Percentiles rank a stretch among this genome's conserved stretches.
Conservation (phyloP, 1,284 basidiomycete genomes). For the Irpex lacteus region DNA sequence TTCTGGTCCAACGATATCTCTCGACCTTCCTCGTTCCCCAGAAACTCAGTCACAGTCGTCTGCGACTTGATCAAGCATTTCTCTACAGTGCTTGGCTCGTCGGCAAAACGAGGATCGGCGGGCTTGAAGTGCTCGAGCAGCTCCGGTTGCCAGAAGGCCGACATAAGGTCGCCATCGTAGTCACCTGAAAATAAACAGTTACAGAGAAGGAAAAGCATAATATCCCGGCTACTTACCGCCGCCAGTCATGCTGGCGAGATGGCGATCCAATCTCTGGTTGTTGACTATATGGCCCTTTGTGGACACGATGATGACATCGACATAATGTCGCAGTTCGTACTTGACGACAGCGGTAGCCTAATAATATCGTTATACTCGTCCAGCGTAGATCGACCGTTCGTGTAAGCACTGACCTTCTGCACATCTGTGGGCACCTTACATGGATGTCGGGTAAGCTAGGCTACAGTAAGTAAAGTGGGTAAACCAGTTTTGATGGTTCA, state of each 20-base stretch:
- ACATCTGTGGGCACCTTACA: constrained; percentile 46
- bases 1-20: constrained; percentile 19
- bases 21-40: constrained; percentile 12
- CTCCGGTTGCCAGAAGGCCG: constrained; percentile 36
- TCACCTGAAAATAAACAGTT: constrained; percentile 31
- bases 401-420: constrained; percentile 33
- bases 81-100: constrained; percentile 41
- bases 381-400: not conserved
- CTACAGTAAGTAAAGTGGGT: not conserved
- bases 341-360: constrained; percentile 39
- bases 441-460: constrained; percentile 41
- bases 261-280: constrained; percentile 22
- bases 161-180: constrained; percentile 43
- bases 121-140: constrained; percentile 51
- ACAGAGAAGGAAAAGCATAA: not conserved
- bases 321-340: constrained; percentile 29
- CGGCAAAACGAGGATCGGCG: constrained; percentile 43
- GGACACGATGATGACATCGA: constrained; percentile 42
- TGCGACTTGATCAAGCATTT: constrained; percentile 40
- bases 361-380: not conserved
- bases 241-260: constrained; percentile 39
- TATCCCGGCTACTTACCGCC: constrained; percentile 30
- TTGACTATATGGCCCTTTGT: constrained; percentile 28
- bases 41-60: constrained; percentile 41
- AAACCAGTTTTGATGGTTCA: not conserved